These are phyloP conservation scores for Leucoagaricus sp. DNA, from an alignment of 1,284 basidiomycete species.

Conservation along the genomic window DNA sequence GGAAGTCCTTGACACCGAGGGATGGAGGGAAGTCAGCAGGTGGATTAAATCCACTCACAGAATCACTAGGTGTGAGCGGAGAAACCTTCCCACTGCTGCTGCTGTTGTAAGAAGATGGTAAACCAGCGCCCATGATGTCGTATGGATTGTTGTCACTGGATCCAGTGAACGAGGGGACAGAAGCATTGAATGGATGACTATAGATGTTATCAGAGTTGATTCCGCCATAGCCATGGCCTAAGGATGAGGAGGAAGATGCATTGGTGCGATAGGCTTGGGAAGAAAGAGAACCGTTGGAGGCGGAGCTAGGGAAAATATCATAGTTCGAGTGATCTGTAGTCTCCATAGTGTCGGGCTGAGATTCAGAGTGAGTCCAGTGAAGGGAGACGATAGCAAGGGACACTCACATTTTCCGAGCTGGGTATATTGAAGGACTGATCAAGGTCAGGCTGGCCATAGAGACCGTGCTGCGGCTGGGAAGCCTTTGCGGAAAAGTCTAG, in stretches of 20 bases:
- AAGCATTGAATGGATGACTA: slow-evolving; percentile 59
- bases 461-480: slow-evolving; percentile 37
- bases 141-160: slow-evolving; percentile 50
- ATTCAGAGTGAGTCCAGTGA: slow-evolving; percentile 35
- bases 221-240: slow-evolving; percentile 52
- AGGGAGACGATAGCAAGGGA: slow-evolving; percentile 25
- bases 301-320: slow-evolving; percentile 57
- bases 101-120: slow-evolving; percentile 63
- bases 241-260: slow-evolving; percentile 65
- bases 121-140: slow-evolving; percentile 56
- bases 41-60: slow-evolving; percentile 56
- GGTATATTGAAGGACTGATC: slow-evolving; percentile 47
- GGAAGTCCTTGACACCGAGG: slow-evolving; percentile 54
- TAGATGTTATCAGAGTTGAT: slow-evolving; percentile 60
- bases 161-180: slow-evolving; percentile 55
- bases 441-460: slow-evolving; percentile 54
- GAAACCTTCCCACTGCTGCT: slow-evolving; percentile 74
- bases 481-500: slow-evolving; percentile 54
- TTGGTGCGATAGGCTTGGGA: slow-evolving; percentile 64
- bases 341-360: slow-evolving; percentile 46
- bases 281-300: slow-evolving; percentile 46
- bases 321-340: slow-evolving; percentile 54
- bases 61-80: slow-evolving; percentile 69
- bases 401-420: slow-evolving; percentile 31
- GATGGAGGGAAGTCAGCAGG: slow-evolving; percentile 51